phyloP scores from a whole-genome alignment of 108 stramenopile species.

The Skeletonema potamos region DNA sequence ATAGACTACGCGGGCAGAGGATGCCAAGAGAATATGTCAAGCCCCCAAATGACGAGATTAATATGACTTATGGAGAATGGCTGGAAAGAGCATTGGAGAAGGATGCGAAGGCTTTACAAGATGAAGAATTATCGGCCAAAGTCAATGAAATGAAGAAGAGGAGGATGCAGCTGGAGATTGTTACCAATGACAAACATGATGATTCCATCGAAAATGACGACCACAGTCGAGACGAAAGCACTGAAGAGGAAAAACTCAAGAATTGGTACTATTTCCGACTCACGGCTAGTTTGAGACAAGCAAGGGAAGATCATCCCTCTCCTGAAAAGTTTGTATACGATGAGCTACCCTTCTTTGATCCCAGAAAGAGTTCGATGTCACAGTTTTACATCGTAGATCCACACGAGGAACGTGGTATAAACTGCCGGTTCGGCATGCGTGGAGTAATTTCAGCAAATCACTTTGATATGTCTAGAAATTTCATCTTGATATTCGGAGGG shows the following conservation, averaged over 20 bases:
- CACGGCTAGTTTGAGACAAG: constrained; percentile 25
- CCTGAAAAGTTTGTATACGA: constrained; percentile 44
- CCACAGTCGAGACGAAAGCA: constrained; percentile 17
- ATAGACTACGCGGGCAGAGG: constrained; percentile 15
- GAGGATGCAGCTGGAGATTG: constrained; percentile 11
- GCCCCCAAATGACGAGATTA: constrained; percentile 55
- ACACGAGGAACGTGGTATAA: constrained; percentile 66
- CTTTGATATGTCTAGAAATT: constrained; percentile 82
- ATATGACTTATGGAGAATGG: constrained; percentile 69
- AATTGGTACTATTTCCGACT: constrained; percentile 76
- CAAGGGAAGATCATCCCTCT: constrained; percentile 2
- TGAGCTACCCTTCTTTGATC: constrained; percentile 59
- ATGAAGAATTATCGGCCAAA: constrained; percentile 17
- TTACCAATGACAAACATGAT: background rate
- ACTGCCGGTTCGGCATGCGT: constrained; percentile 87
- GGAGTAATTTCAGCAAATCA: constrained; percentile 77
- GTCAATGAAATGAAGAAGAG: constrained; percentile 18
- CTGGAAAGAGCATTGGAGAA: constrained; percentile 52
- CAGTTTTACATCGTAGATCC: constrained; percentile 75
- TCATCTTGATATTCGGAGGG: constrained; percentile 68
- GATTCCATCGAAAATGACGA: constrained; percentile 6
- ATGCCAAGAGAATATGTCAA: constrained; percentile 4
- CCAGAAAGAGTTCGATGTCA: constrained; percentile 29
- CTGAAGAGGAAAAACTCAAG: constrained; percentile 32
- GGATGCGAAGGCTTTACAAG: constrained; percentile 23